These are phyloP conservation scores for Alternaria gaisen DNA, from an alignment of 2,329 filamentous ascomycete genomes.

Conservation along the genomic window DNA sequence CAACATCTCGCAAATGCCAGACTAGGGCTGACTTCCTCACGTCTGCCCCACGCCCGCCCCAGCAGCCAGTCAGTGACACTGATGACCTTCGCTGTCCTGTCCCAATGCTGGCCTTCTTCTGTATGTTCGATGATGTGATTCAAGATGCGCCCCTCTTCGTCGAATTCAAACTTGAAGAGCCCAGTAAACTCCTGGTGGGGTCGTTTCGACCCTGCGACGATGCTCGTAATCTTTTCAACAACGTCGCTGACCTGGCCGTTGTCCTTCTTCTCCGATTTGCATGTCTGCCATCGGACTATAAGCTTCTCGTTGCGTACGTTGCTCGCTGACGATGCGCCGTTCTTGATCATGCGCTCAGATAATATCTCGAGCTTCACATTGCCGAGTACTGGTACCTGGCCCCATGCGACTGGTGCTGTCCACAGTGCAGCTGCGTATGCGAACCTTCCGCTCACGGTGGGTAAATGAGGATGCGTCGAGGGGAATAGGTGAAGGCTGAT, in stretches of 20 bases:
- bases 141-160: constrained; percentile 80
- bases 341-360: constrained; percentile 82
- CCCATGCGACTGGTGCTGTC: constrained; percentile 97
- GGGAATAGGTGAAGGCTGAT: constrained; percentile 72
- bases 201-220: constrained; percentile 60
- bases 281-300: constrained; percentile 88
- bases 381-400: constrained; percentile 86
- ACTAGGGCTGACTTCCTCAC: constrained; percentile 54
- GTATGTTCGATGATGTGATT: constrained; percentile 95
- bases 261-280: constrained; percentile 58
- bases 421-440: constrained; percentile 93
- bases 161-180: constrained; percentile 95
- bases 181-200: constrained; percentile 79
- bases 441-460: constrained; percentile 88
- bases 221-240: constrained; percentile 64
- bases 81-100: constrained; percentile 84
- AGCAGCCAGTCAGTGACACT: constrained; percentile 94
- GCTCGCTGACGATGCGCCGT: constrained; percentile 56
- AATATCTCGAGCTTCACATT: constrained; percentile 89
- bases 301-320: constrained; percentile 74
- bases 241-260: constrained; percentile 59
- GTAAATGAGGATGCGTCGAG: constrained; percentile 85
- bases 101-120: constrained; percentile 83
- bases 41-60: constrained; percentile 72
- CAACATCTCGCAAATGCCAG: constrained; percentile 50